Base-by-base conservation (phyloP, 176 grass and related monocot genomes). In the Cocos nucifera region DNA sequence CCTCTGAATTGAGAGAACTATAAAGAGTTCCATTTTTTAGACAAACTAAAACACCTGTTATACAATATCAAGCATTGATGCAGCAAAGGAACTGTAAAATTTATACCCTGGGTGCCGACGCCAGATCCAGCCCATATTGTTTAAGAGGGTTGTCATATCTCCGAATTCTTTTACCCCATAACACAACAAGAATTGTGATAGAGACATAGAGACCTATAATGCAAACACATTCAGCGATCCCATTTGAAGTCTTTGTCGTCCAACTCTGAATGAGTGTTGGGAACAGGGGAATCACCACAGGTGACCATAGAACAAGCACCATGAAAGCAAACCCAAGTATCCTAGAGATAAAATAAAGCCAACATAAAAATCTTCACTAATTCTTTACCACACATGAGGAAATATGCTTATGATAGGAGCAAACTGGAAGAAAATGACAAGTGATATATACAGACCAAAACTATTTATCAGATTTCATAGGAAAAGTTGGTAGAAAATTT, bases 111-210 rank as follows among this genome's bases (percentile, higher is more conserved):
- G 78, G 52, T 22, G 63, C 15, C 62, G 80, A 94, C 62, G 67
- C 55, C 64, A 91, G 55, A 73, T 91, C 69, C 64, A 97, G 78
- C 25, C 93, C 93, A 63, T 97, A 97, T 72, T 85, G 87, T 69
- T 76, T 78, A 57, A 97, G 67, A 48, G 93, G 93, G 79, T 97
- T 51, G 9, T 83, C 81, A 15, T 91, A 97, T 32, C 73, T 84
- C 30, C 84, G 75, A 78, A 97, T 91, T 78, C 87, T 83, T 87
- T 88, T 97, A 57, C 93, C 93, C 93, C 93, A 97, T 66, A 83
- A 53, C 74, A 91, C 79, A 59, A 91, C 73, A 82, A 91, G 87
- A 68, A 91, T 78, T 63, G 64, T 91, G 66, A 85, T 69, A 56
- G 93, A 85, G 24, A 77, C 66, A 51, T 88, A 91, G 22, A 97